Base-by-base conservation (phyloP, 2,329 filamentous ascomycete species). In the Elsinoe arachidis region DNA sequence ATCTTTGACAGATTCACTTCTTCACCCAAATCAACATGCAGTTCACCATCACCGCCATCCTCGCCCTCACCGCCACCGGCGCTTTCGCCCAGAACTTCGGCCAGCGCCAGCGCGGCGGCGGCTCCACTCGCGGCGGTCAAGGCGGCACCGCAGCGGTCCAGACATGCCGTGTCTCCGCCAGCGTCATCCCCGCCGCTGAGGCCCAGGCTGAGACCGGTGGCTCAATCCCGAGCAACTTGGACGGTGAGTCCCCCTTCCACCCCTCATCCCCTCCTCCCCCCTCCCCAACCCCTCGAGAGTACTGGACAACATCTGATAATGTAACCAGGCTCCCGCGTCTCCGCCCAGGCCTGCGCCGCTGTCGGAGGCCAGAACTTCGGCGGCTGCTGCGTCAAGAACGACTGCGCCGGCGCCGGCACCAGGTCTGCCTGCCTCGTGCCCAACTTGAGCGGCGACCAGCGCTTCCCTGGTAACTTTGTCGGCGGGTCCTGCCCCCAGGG, bases 341-440 rank as follows among this genome's bases (percentile, higher is more conserved):
- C 55, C 21, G 46, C 55, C 4, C 33, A 47, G 30, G 23, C 39
- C 35, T 56, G 55, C 46, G 43, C 23, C 17, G 55, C 41, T 35
- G 55, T 41, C 21, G 43, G 55, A 41, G 55, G 55, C 23, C 35
- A 56, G 41, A 30, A 23, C 35, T 49, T 37, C 15, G 30, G 39
- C 41, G 39, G 35, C 30, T 56, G 55, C 55, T 56, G 55, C 55
- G 41, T 56, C 41, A 56, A 56, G 55, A 47, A 47, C 55, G 55
- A 56, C 43, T 56, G 55, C 38, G 55, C 55, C 37, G 55, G 55
- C 30, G 39, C 55, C 3, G 46, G 46, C 23, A 23, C 26, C 30
- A 33, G 41, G 15, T 43, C 35, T 30, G 55, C 55, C 23, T 56
- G 55, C 41, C 26, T 56, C 41, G 46, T 47, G 21, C 39, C 41